Conservation (phyloP, 441 rosid species). For the Adansonia gregorii region DNA sequence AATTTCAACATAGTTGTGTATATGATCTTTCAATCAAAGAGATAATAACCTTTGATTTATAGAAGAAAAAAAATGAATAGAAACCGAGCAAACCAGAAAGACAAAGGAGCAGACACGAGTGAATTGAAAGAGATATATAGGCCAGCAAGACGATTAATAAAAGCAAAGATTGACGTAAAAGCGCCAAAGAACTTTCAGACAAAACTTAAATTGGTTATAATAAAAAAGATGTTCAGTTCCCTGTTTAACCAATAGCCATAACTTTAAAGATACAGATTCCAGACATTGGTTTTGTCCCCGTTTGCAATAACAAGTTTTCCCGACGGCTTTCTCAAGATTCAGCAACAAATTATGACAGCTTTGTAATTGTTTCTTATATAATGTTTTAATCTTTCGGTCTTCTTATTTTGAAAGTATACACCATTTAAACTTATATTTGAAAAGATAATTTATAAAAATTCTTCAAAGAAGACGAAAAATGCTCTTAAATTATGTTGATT, state of each 20-base stretch:
- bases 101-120: not conserved
- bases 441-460: not conserved
- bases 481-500: not conserved
- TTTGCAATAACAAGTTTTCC: conserved; percentile 7
- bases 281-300: conserved; percentile 17
- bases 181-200: not conserved
- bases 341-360: not conserved
- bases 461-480: not conserved
- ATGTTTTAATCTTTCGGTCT: not conserved
- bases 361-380: not conserved
- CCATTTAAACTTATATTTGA: not conserved
- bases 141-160: not conserved
- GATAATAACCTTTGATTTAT: not conserved
- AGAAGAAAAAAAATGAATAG: not conserved
- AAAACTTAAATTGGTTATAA: not conserved
- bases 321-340: not conserved
- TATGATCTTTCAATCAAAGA: not conserved
- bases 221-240: conserved; percentile 7
- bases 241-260: not conserved
- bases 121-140: not conserved
- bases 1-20: not conserved
- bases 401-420: too few species aligned
- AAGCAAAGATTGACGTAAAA: not conserved
- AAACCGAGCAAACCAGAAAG: not conserved
- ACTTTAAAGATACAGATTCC: conserved; percentile 5